phyloP scores from a whole-genome alignment of 176 grass and related monocot genomes.

The Avena eriantha region DNA sequence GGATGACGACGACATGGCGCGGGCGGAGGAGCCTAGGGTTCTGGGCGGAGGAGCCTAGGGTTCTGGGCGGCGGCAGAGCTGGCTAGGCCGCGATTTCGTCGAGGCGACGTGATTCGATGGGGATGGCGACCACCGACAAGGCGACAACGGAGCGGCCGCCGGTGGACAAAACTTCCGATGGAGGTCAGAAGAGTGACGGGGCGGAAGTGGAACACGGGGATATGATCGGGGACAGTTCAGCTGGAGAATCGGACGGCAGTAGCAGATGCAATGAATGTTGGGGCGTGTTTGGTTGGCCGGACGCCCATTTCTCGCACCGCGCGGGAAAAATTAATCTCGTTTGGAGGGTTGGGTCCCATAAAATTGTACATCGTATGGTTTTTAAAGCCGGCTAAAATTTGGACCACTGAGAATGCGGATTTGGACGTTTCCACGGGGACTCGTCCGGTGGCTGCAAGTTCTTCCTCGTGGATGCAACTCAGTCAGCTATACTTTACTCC shows the following conservation, averaged over 20 bases:
- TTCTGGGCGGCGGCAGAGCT: neutral
- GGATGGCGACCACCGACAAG: slow-evolving; percentile 33
- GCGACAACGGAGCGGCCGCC: slow-evolving; percentile 42
- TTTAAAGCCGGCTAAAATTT: no score
- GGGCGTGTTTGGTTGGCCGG: no score
- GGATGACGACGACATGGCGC: slow-evolving; percentile 44
- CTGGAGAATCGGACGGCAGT: neutral
- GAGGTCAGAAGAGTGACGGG: slow-evolving; percentile 1
- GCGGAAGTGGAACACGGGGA: neutral
- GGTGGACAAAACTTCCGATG: neutral
- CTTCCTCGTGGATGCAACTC: no score
- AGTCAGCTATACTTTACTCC: no score
- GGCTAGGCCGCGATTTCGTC: neutral
- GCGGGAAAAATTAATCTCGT: no score
- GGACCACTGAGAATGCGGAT: no score
- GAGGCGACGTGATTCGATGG: slow-evolving; percentile 5
- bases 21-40: slow-evolving; percentile 4
- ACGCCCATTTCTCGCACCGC: no score
- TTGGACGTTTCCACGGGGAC: no score
- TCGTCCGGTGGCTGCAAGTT: no score
- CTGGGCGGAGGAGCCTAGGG: neutral
- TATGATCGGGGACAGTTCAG: neutral
- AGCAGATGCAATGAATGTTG: neutral
- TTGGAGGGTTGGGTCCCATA: no score
- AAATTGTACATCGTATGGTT: no score